Percentiles rank a stretch among this genome's conserved stretches.
These are phyloP conservation scores for Cryptococcus sp. DNA, from an alignment of 1,284 basidiomycete genomes.

Conservation along the genomic window DNA sequence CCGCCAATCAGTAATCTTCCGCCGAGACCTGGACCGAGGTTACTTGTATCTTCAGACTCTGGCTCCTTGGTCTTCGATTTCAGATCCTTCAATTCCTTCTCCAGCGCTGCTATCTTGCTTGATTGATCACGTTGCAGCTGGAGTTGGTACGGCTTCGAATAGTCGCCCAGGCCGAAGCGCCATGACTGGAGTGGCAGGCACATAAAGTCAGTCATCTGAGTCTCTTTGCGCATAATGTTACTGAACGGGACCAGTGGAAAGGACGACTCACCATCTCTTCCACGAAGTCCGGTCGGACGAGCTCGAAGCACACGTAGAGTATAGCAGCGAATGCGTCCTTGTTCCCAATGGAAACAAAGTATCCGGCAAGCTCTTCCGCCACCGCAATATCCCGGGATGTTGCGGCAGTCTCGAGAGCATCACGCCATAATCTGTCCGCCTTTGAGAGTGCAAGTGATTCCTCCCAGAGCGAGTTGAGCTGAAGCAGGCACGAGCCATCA, in stretches of 20 bases:
- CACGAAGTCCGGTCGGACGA: conserved; percentile 85
- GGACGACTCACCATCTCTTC: conserved; percentile 66
- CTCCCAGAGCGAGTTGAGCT: conserved; percentile 94
- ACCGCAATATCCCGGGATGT: conserved; percentile 77
- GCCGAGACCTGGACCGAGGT: conserved; percentile 48
- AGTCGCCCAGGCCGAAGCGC: conserved; percentile 93
- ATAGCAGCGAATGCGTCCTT: conserved; percentile 95
- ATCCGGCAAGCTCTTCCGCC: conserved; percentile 88
- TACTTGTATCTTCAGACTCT: conserved; percentile 22
- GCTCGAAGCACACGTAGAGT: conserved; percentile 89
- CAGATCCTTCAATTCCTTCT: conserved; percentile 52
- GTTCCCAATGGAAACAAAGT: conserved; percentile 96
- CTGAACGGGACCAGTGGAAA: background rate
- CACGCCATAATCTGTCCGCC: conserved; percentile 93
- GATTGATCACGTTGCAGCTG: conserved; percentile 68
- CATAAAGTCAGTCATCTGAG: too few relatives aligned
- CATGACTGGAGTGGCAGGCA: conserved; percentile 62
- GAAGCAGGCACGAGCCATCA: conserved; percentile 2
- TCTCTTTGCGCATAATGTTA: too few relatives aligned
- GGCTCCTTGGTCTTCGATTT: conserved; percentile 43
- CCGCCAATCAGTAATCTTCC: conserved; percentile 51
- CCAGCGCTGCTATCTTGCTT: conserved; percentile 42
- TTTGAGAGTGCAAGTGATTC: conserved; percentile 93
- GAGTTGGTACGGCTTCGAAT: conserved; percentile 92
- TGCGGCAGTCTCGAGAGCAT: conserved; percentile 91